phyloP scores from a whole-genome alignment of 2,329 filamentous ascomycete species.

The Phyllosticta citribraziliensis region DNA sequence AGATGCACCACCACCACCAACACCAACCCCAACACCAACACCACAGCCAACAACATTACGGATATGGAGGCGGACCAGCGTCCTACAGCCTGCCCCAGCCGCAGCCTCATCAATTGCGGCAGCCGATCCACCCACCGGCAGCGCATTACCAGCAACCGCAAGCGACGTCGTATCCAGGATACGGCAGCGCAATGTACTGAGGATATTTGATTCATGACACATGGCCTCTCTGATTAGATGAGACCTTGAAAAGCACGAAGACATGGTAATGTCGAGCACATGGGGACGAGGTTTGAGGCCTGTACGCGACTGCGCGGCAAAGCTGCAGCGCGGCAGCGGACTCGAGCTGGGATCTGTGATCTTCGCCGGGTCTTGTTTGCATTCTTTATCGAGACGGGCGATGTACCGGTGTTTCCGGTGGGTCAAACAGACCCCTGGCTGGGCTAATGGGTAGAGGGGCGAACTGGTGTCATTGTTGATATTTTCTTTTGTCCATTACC shows the following conservation, averaged over 20 bases:
- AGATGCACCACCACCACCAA: constrained; percentile 7
- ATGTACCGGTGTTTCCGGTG: neutral
- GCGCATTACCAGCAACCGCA: neutral
- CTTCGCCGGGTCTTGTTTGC: neutral
- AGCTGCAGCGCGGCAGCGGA: neutral
- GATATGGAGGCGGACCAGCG: constrained; percentile 1
- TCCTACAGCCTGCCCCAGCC: constrained; percentile 4
- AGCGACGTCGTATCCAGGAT: neutral
- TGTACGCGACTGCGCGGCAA: neutral
- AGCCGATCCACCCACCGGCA: neutral
- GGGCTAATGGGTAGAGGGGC: neutral
- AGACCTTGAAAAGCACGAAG: neutral
- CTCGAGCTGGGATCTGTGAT: neutral
- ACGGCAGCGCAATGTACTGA: neutral
- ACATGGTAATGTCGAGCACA: neutral
- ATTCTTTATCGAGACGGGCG: neutral
- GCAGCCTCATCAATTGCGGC: constrained; percentile 4
- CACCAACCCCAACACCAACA: constrained; percentile 3
- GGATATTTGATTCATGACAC: neutral
- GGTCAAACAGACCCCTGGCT: neutral
- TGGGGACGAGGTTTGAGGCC: neutral
- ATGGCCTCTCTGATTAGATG: neutral
- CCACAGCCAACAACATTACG: constrained; percentile 3
- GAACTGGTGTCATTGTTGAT: neutral
- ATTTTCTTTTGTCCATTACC: neutral